Base-by-base conservation (phyloP, 257 asterid species). In the Henckelia pumila region DNA sequence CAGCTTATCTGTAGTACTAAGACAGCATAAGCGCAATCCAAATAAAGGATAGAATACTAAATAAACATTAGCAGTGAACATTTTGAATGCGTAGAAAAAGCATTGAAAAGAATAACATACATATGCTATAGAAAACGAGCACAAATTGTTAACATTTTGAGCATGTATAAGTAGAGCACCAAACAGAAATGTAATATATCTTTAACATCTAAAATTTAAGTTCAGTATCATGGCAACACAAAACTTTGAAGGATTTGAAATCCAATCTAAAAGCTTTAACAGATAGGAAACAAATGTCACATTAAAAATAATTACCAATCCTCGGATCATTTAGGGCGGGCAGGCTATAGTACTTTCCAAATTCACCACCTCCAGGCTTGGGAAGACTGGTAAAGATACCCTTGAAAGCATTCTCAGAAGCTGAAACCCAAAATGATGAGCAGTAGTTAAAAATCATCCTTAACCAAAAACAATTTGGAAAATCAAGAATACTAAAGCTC, bases 291-390 rank as follows among this genome's bases (percentile, higher is more conserved):
- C 55, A 17, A 6, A 44, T 22, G 61, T 0, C 25, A 58, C 0
- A 20, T 63, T 24, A 64, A 24, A 64, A 72, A n/a, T 7, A 32
- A 47, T 75, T 83, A 90, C 97, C 97, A 28, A 90, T 86, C 79
- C 97, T 81, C 7, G 95, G 92, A 80, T 90, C 97, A 32, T 90
- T 90, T 13, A 90, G 82, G 70, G 97, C 90, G 59, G 97, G 88
- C 62, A 90, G 84, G 79, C 97, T 90, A 71, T 88, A 90, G 82
- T 82, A 88, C 79, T 90, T 90, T 40, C 97, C 97, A 35, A 90
- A 90, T 80, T 90, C 97, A 56, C 97, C 97, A 61, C 97, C 97
- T 19, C 95, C 92, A 4, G 96, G 95, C 83, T 90, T 90, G 33
- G 96, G 97, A 60, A 90, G 95, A 53, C 80, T 77, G 71, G 96